Base-by-base conservation (phyloP, 148 eudicot species). In the Camellia granthamiana region DNA sequence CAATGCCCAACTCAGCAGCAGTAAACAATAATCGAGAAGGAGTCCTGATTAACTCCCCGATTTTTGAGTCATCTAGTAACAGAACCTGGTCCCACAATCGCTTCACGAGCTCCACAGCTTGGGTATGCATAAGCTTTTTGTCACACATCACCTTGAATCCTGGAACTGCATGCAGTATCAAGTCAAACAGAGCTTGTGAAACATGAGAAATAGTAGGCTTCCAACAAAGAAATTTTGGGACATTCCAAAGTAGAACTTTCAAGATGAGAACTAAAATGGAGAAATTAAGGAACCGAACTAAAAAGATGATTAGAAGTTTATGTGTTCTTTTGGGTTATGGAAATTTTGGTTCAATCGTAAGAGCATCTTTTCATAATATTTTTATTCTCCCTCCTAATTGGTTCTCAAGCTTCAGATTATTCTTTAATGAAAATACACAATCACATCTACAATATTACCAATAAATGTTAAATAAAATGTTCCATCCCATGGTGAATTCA, bases 1-100 rank as follows among this genome's bases (percentile, higher is more conserved):
- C 63, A 42, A 65, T 84, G 5, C 84, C 86, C 23, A 59, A 9
- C 47, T 77, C 71, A 18, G 80, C 68, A 38, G 81, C 81, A 19
- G 61, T 46, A 69, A 78, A 78, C 21, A 78, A 42, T 23, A 69
- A 59, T n/a, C 67, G 21, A 1, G 81, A 19, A 54, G 81, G 72
- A 42, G 38, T 18, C 19, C 60, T 78, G 4, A 75, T 59, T 3
- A 75, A 75, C 14, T 75, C 52, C 58, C 66, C 52, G 1, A 75
- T 60, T 12, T 42, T 7, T 9, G 30, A 38, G 15, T 76, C 78
- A 16, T 76, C 69, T 14, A 58, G 18, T 21, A 43, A 76, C 16
- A 76, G 69, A 44, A 76, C 69, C 54, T 62, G 69, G 11, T n/a
- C 38, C 78, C 68, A 76, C 2, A 76, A 18, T 7, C 3, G 41